Evolutionary conservation across 2,329 filamentous ascomycete species (phyloP).

Genomic region (Pyrenophora teres): DNA sequence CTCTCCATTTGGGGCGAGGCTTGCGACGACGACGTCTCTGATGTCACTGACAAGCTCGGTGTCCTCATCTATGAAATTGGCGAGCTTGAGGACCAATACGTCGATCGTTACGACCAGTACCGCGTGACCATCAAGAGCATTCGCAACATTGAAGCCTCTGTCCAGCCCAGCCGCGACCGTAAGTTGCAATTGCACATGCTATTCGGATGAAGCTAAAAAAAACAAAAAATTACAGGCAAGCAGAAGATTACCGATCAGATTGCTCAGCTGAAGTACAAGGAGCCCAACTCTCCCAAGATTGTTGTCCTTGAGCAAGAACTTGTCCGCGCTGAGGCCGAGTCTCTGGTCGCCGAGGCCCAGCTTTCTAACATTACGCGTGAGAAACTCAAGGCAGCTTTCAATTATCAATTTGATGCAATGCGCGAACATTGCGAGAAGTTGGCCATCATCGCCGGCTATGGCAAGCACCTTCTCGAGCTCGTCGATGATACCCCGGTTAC

Average conservation of each 20-base stretch:
- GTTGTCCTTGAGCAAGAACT: constrained; percentile 98
- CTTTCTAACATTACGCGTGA: constrained; percentile 99
- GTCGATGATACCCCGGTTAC: constrained; percentile 97
- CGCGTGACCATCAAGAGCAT: constrained; percentile 99
- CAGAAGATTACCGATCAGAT: constrained; percentile 99
- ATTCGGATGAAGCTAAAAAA: not conserved
- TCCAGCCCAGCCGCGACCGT: constrained; percentile 97
- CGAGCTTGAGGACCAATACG: constrained; percentile 96
- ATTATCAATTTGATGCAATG: constrained; percentile 96
- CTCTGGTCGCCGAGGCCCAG: constrained; percentile 97
- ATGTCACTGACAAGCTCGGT: constrained; percentile 98
- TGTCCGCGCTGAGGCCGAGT: constrained; percentile 96
- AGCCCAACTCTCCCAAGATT: constrained; percentile 96
- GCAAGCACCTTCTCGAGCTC: constrained; percentile 96
- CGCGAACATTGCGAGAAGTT: constrained; percentile 98
- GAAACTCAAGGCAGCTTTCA: constrained; percentile 98
- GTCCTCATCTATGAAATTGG: constrained; percentile 98
- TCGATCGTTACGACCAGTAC: constrained; percentile 99
- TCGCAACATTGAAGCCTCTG: constrained; percentile 97
- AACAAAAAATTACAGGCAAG: constrained; percentile 67
- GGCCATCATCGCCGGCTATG: constrained; percentile 95
- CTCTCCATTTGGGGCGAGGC: constrained; percentile 95
- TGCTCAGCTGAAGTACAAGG: constrained; percentile 98
- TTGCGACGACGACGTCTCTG: constrained; percentile 96
- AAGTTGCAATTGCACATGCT: constrained; percentile 48